Conservation (phyloP, 176 grass and related monocot genomes). For the Cymbopogon citratus region DNA sequence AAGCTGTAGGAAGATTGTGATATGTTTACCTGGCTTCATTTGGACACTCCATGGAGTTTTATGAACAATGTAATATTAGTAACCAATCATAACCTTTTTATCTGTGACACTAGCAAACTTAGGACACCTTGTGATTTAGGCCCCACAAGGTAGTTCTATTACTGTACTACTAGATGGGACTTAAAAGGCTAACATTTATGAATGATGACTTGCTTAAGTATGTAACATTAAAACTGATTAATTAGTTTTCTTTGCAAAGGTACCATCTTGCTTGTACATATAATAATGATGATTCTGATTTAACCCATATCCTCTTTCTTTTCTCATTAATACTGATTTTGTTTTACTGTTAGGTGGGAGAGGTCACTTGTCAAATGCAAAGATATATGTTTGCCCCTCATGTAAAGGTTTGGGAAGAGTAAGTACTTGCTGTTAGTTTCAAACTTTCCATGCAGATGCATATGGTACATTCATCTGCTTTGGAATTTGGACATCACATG, state of each 20-base stretch:
- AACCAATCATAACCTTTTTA: background rate
- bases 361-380: conserved; percentile 69
- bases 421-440: conserved; percentile 30
- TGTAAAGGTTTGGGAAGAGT: conserved; percentile 82
- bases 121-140: background rate
- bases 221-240: conserved; percentile 2
- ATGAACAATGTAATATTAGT: background rate
- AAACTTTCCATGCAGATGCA: conserved; percentile 21
- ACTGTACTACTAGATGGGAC: background rate
- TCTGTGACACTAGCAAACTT: background rate
- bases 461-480: background rate
- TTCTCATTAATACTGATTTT: conserved; percentile 22
- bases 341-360: conserved; percentile 66
- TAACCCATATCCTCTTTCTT: conserved; percentile 18
- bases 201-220: conserved; percentile 11
- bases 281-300: conserved; percentile 18
- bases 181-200: background rate
- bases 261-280: conserved; percentile 14
- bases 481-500: conserved; percentile 3
- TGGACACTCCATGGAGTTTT: background rate
- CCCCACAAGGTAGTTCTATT: background rate
- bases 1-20: background rate
- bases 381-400: conserved; percentile 66
- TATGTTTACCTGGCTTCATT: background rate
- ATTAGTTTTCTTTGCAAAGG: background rate